These are phyloP conservation scores for Cyberlindnera japonica DNA, from an alignment of 805 yeast species.

Conservation along the genomic window DNA sequence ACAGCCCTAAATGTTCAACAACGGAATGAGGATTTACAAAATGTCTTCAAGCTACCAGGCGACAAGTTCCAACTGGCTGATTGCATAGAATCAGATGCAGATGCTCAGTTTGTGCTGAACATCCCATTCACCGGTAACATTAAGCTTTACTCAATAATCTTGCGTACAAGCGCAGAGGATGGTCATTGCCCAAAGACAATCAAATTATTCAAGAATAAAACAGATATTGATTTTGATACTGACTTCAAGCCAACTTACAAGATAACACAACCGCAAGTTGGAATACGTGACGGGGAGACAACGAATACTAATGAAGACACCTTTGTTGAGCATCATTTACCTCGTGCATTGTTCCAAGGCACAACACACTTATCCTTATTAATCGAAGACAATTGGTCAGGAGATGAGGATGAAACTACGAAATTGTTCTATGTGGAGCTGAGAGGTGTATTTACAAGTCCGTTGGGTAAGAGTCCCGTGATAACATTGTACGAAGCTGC, in stretches of 20 bases:
- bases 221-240: conserved; percentile 68
- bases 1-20: conserved; percentile 61
- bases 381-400: conserved; percentile 62
- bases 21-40: conserved; percentile 42
- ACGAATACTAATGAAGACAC: conserved; percentile 40
- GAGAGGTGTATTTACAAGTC: conserved; percentile 61
- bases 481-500: conserved; percentile 83
- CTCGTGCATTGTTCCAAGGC: conserved; percentile 70
- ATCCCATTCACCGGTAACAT: conserved; percentile 80
- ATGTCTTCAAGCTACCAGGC: conserved; percentile 46
- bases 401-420: conserved; percentile 54
- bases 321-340: conserved; percentile 79
- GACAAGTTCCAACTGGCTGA: conserved; percentile 46
- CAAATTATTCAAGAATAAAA: conserved; percentile 68
- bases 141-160: conserved; percentile 66
- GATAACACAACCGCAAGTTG: conserved; percentile 63
- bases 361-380: conserved; percentile 65
- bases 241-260: conserved; percentile 46
- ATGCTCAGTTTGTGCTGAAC: conserved; percentile 70
- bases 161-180: conserved; percentile 58
- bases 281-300: conserved; percentile 45
- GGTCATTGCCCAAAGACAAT: conserved; percentile 66
- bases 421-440: conserved; percentile 69
- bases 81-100: conserved; percentile 65
- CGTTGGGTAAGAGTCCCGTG: conserved; percentile 62